Base-by-base conservation (phyloP, 1,284 basidiomycete species). In the Melampsora americana region DNA sequence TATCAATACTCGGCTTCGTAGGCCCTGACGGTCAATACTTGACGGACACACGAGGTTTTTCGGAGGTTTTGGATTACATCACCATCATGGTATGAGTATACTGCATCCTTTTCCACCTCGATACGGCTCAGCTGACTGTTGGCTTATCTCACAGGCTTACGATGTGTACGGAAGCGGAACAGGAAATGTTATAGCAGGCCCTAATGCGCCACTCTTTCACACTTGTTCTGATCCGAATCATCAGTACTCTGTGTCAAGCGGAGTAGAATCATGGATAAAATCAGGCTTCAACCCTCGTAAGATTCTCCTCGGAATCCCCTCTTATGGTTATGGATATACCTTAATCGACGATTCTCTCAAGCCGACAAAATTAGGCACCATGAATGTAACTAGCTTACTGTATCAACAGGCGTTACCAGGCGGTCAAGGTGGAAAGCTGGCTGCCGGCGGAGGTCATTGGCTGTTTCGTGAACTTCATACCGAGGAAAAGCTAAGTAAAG, bases 291-390 rank as follows among this genome's bases (percentile, higher is more conserved):
- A 30, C 9, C 18, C 66, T 23, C 14, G 48, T 23, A 75, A 75
- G 42, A 67, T 75, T 18, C 42, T 75, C 6, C 66, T 75, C 6
- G 73, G 73, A 32, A 1, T 75, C 14, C 73, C 73, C 35, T 48
- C 66, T 2, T 75, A 75, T 48, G 73, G 73, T n/a, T 75, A 75
- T 53, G 73, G 65, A 12, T 75, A 75, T 60, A 75, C 73, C 28
- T 32, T 74, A 4, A 16, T 66, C 20, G 56, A 48, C 12, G 56
- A 62, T 30, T 62, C 64, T 32, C 71, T 74, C 16, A 32, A 66
- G 39, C 64, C 71, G 18, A 66, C 71, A 6, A 6, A 56, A n/a
- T 56, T 56, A n/a, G 20, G n/a, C 6, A 12, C n/a, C 53, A 56
- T 12, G n/a, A 56, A 56, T 56, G 26, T 7, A 56, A 32, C 61